A percentile compares a stretch with the other conserved stretches of the same genome.
Conservation (phyloP, 1,284 basidiomycete species). For the Rhodotorula sp. region DNA sequence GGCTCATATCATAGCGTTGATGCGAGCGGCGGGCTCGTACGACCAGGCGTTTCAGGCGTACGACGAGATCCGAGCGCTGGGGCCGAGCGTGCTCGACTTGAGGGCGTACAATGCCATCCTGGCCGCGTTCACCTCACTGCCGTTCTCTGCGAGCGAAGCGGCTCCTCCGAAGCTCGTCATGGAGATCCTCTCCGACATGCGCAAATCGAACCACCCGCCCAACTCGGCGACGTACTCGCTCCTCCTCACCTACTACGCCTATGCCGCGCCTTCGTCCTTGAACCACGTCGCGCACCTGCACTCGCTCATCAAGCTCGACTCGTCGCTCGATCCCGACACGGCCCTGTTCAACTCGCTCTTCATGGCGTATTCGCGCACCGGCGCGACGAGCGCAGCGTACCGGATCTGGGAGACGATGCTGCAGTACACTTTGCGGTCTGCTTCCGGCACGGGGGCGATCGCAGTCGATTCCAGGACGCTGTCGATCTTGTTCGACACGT, state of each 20-base stretch:
- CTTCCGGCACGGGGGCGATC: not conserved
- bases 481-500: constrained; percentile 79
- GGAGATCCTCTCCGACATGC: constrained; percentile 81
- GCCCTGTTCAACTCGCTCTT: constrained; percentile 82
- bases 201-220: constrained; percentile 60
- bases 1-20: constrained; percentile 29
- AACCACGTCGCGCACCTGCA: constrained; percentile 65
- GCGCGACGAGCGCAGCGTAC: constrained; percentile 66
- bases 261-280: constrained; percentile 21
- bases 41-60: constrained; percentile 37
- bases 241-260: constrained; percentile 59
- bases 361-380: constrained; percentile 79
- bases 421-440: constrained; percentile 54
- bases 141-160: constrained; percentile 39
- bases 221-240: constrained; percentile 67
- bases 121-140: constrained; percentile 37
- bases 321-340: constrained; percentile 68
- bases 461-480: constrained; percentile 64
- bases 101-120: constrained; percentile 40
- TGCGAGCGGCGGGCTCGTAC: constrained; percentile 29
- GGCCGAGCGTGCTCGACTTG: constrained; percentile 17
- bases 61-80: constrained; percentile 40
- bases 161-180: constrained; percentile 68
- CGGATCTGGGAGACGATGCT: constrained; percentile 75
- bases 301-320: constrained; percentile 72